Base-by-base conservation (phyloP, 2,329 filamentous ascomycete genomes). In the Ophiostoma sp. region DNA sequence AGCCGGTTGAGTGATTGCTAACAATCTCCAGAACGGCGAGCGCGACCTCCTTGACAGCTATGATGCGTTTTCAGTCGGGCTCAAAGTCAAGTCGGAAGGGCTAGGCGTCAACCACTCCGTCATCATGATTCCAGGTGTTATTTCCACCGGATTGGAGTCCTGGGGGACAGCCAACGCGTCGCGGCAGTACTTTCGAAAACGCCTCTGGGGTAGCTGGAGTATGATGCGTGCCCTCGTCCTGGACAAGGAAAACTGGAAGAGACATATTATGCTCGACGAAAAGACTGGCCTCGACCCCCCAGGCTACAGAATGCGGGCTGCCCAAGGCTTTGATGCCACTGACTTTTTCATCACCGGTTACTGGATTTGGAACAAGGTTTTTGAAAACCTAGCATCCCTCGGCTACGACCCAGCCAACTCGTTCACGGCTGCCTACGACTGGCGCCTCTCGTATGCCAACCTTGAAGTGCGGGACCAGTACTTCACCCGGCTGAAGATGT, bases 291-390 rank as follows among this genome's bases (percentile, higher is more conserved):
- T 99, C 36, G 95, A 99, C 76, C 95, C 95, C 1, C 91, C 93
- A 0, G 88, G 89, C 12, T 87, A 98, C 74, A 98, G 98, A 80
- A 80, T 99, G 27, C 87, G 95, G 49, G 92, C 95, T 8, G 93
- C 95, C 0, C 95, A 98, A 77, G 95, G 95, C 1, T 99, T 99
- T 74, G 95, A 99, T 78, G 95, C 95, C 2, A 93, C 95, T 11
- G 95, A 99, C 79, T 99, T 99, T 81, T 95, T 96, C 78, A 89
- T 90, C 71, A 90, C 88, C 0, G 88, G 87, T 9, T 99, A 99
- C 79, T 99, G 95, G 95, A 98, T 99, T 70, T 97, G 93, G 93
- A 97, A 92, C 80, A 98, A 98, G 79, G 97, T 99, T 70, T 83
- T 99, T 65, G 95, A 99, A 79, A 99, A 99, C 75, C 82, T 99